Evolutionary conservation across 2,329 filamentous ascomycete species (phyloP).

Genomic region (Chalaropsis ovoidea): DNA sequence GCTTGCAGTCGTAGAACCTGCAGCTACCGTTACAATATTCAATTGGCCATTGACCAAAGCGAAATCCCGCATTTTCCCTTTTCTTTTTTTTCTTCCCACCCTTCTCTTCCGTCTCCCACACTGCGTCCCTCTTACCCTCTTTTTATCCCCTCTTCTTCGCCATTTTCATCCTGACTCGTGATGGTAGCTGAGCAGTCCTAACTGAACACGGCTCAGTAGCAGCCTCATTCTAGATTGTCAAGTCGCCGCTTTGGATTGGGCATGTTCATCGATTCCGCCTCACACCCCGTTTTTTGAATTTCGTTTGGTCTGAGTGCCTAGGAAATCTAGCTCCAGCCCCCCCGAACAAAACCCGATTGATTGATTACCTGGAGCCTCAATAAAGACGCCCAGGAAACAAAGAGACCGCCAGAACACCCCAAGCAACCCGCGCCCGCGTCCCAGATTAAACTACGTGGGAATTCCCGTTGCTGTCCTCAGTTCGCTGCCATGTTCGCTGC

Average conservation of each 20-base stretch:
- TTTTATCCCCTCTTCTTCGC: conserved; percentile 13
- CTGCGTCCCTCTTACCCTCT: background rate
- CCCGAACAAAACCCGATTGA: conserved; percentile 2
- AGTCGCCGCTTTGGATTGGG: background rate
- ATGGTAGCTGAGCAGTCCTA: conserved; percentile 4
- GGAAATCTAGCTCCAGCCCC: background rate
- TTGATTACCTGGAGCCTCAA: conserved; percentile 2
- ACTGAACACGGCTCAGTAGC: conserved; percentile 1
- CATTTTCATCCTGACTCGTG: conserved; percentile 10
- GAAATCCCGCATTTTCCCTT: conserved; percentile 10
- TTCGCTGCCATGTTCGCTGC: conserved; percentile 4
- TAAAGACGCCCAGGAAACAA: background rate
- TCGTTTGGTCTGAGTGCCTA: background rate
- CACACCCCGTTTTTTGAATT: background rate
- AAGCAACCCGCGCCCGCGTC: background rate
- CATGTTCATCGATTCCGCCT: background rate
- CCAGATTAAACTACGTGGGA: background rate
- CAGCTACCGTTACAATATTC: conserved; percentile 1
- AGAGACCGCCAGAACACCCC: background rate
- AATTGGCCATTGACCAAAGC: background rate
- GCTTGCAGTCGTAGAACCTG: background rate
- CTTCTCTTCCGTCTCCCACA: background rate
- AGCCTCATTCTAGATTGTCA: conserved; percentile 6
- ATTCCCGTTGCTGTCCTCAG: background rate
- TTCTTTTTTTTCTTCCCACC: background rate